phyloP scores from a whole-genome alignment of 805 yeast species.

The Wickerhamomyces sydowiorum region DNA sequence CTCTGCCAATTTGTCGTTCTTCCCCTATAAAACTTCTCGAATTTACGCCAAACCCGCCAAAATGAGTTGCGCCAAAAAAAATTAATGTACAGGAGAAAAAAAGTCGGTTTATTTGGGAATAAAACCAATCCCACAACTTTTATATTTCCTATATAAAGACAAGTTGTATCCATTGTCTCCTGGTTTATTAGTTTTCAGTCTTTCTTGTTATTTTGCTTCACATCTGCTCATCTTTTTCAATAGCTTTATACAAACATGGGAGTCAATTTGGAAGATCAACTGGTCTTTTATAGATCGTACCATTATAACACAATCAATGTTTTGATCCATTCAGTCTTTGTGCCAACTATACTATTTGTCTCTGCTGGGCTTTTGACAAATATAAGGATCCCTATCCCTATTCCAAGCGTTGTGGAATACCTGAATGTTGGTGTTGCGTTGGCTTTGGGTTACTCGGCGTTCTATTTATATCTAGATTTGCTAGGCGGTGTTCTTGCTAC shows the following conservation, averaged over 20 bases:
- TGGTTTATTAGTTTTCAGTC: too few species aligned
- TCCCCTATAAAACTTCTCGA: too few species aligned
- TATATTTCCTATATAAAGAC: too few species aligned
- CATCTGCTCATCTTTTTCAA: background rate
- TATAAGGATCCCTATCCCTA: constrained; percentile 14
- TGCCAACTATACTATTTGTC: constrained; percentile 68
- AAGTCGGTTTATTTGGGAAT: too few species aligned
- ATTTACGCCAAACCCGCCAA: too few species aligned
- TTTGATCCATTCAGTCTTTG: constrained; percentile 67
- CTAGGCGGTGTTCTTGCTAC: constrained; percentile 41
- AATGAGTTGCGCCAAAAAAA: too few species aligned
- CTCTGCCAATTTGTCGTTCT: too few species aligned
- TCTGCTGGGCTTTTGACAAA: constrained; percentile 36
- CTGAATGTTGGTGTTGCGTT: constrained; percentile 42
- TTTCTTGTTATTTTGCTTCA: too few species aligned
- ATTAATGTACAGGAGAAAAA: too few species aligned
- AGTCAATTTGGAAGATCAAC: constrained; percentile 27
- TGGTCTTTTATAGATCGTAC: constrained; percentile 56
- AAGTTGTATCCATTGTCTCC: too few species aligned
- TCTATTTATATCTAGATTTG: constrained; percentile 55
- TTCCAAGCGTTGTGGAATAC: background rate
- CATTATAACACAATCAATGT: constrained; percentile 58
- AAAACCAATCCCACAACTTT: too few species aligned
- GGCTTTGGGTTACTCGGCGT: constrained; percentile 44
- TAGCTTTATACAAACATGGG: background rate